Base-by-base conservation (phyloP, 108 stramenopile species). In the Skeletonema costatum region DNA sequence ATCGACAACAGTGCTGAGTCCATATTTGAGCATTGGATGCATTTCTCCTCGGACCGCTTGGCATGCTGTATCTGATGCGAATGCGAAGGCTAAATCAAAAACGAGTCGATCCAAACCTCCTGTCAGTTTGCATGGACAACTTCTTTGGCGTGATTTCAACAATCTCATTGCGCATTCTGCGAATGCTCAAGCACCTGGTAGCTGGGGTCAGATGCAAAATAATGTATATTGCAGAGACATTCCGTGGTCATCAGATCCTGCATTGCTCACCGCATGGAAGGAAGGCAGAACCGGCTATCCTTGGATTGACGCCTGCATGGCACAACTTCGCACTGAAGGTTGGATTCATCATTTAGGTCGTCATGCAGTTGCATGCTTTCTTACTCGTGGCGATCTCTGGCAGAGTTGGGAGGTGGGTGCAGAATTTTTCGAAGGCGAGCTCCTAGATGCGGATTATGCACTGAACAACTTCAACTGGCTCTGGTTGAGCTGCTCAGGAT, bases 321-420 rank as follows among this genome's bases (percentile, higher is more conserved):
- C 85, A 2, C 98, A 99, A 73, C 86, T 99, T 36, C 74, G 86
- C 29, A 78, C 87, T 46, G 87, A 92, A 70, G 98, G 97, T 39
- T 99, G 97, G 97, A 94, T 99, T 30, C 98, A 99, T 75, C 98
- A 99, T 78, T 80, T 99, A 19, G 97, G 87, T 12, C 70, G 98
- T 33, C 99, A 99, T 77, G 89, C 96, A 1, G 98, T 98, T 25
- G 97, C 99, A 2, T 99, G 99, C 84, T 99, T 99, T 72, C 72
- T 99, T 19, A 99, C 99, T 5, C 86, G 99, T 13, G 99, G 99
- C 2, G 53, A 25, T 56, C 76, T 98, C 33, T 99, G 88, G 86
- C 92, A 94, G 71, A 88, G 84, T 73, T 99, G 99, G 99, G 98
- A 98, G 68, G 80, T 87, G 56, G 99, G 98, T 0, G 96, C 96